phyloP scores from a whole-genome alignment of 2,329 filamentous ascomycete species.

The Lecanoromycetidae sp. region DNA sequence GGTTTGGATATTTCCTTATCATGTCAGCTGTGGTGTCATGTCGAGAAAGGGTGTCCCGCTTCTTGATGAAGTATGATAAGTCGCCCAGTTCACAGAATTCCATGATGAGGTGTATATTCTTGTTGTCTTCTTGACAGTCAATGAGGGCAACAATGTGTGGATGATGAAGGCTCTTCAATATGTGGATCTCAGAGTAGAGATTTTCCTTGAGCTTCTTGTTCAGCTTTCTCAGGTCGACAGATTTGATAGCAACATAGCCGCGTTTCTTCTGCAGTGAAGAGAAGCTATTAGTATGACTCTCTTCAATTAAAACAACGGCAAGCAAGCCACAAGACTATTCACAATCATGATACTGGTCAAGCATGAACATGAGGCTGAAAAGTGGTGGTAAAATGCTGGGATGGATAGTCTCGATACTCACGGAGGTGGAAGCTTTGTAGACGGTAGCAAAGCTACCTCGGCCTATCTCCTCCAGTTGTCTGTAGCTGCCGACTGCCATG shows the following conservation, averaged over 20 bases:
- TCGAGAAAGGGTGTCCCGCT: conserved; percentile 65
- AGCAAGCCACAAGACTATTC: too few species aligned
- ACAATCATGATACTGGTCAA: neutral
- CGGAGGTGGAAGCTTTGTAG: conserved; percentile 74
- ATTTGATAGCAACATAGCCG: conserved; percentile 87
- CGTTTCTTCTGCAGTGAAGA: conserved; percentile 51
- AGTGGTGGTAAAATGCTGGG: neutral
- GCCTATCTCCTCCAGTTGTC: conserved; percentile 78
- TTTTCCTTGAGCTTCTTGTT: conserved; percentile 97
- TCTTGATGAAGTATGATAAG: conserved; percentile 90
- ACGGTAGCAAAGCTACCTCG: conserved; percentile 97
- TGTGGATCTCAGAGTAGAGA: conserved; percentile 87
- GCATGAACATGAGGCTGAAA: neutral
- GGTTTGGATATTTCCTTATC: conserved; percentile 84
- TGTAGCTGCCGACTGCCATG: conserved; percentile 59
- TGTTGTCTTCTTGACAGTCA: conserved; percentile 76
- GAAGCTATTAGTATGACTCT: conserved; percentile 14
- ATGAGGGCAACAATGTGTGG: conserved; percentile 95
- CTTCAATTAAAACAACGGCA: too few species aligned
- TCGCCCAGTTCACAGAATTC: conserved; percentile 96
- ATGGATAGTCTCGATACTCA: conserved; percentile 35
- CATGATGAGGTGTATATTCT: conserved; percentile 94
- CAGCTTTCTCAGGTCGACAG: conserved; percentile 77
- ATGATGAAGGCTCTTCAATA: conserved; percentile 84
- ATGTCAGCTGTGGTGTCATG: conserved; percentile 78